phyloP scores from a whole-genome alignment of 2,329 filamentous ascomycete genomes.

The Ceratocystiopsis minuta region DNA sequence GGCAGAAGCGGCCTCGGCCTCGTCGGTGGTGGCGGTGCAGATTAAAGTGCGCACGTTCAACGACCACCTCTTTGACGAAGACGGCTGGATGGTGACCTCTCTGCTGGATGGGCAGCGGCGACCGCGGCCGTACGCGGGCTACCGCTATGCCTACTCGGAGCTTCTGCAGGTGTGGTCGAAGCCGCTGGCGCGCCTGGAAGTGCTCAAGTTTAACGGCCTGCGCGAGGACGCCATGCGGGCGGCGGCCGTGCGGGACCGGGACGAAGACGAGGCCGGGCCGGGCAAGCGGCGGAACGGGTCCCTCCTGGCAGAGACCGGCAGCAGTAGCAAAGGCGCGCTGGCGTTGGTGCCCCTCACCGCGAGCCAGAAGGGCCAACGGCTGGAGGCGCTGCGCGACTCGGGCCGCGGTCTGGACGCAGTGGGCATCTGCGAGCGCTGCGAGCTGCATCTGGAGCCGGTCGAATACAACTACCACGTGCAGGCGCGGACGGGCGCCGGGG shows the following conservation, averaged over 20 bases:
- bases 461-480: slow-evolving; percentile 24
- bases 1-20: background rate
- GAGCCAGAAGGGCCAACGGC: slow-evolving; percentile 28
- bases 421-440: slow-evolving; percentile 44
- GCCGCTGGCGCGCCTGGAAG: slow-evolving; percentile 43
- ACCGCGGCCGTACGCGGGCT: slow-evolving; percentile 33
- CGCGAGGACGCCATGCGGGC: slow-evolving; percentile 24
- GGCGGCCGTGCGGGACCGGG: background rate
- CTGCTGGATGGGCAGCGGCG: slow-evolving; percentile 33
- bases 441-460: slow-evolving; percentile 41
- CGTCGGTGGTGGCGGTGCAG: slow-evolving; percentile 30
- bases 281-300: no score
- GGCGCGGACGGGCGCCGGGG: slow-evolving; percentile 11
- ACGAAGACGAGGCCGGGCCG: background rate
- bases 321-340: slow-evolving; percentile 11
- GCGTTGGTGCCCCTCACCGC: slow-evolving; percentile 10
- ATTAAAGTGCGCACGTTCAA: slow-evolving; percentile 39
- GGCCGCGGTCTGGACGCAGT: slow-evolving; percentile 43
- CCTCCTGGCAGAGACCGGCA: no score
- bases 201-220: slow-evolving; percentile 51
- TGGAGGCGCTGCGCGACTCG: slow-evolving; percentile 30
- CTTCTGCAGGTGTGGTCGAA: slow-evolving; percentile 49
- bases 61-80: slow-evolving; percentile 48
- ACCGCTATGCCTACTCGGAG: slow-evolving; percentile 49
- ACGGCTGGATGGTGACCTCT: slow-evolving; percentile 43